Evolutionary conservation across 768 basidiomycete species (phyloP).

Genomic region (Rhodotorula paludigena): DNA sequence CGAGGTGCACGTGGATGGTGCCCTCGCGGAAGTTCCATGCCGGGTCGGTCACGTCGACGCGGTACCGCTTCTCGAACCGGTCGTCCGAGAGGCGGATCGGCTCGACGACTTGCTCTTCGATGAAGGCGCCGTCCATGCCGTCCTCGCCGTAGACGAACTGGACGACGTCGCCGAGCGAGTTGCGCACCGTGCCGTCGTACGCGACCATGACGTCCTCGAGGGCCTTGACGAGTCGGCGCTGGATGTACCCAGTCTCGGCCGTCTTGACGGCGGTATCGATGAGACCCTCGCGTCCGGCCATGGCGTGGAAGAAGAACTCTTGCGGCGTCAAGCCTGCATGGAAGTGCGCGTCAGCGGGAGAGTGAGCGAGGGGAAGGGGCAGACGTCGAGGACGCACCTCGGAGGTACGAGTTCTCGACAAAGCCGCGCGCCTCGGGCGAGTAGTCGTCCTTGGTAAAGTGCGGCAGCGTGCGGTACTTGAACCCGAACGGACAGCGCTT

Average conservation of each 20-base stretch:
- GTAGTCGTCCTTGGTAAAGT: conserved; percentile 98
- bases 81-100: conserved; percentile 74
- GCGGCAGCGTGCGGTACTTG: conserved; percentile 89
- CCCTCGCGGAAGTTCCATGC: conserved; percentile 71
- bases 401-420: conserved; percentile 96
- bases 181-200: conserved; percentile 96
- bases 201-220: conserved; percentile 95
- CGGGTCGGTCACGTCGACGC: conserved; percentile 81
- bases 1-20: conserved; percentile 78
- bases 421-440: conserved; percentile 96
- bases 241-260: conserved; percentile 98
- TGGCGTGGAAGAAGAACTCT: conserved; percentile 99
- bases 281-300: conserved; percentile 98
- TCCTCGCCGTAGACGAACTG: conserved; percentile 98
- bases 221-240: conserved; percentile 95
- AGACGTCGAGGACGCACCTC: conserved; percentile 44
- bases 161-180: conserved; percentile 90
- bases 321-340: conserved; percentile 74
- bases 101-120: conserved; percentile 90
- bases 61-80: conserved; percentile 84
- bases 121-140: conserved; percentile 96
- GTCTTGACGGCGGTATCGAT: conserved; percentile 99
- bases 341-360: conserved; percentile 42
- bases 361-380: neutral
- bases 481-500: conserved; percentile 98